Evolutionary conservation across 2,329 filamentous ascomycete genomes (phyloP).

Genomic region (Pseudocercospora pini-densiflorae): DNA sequence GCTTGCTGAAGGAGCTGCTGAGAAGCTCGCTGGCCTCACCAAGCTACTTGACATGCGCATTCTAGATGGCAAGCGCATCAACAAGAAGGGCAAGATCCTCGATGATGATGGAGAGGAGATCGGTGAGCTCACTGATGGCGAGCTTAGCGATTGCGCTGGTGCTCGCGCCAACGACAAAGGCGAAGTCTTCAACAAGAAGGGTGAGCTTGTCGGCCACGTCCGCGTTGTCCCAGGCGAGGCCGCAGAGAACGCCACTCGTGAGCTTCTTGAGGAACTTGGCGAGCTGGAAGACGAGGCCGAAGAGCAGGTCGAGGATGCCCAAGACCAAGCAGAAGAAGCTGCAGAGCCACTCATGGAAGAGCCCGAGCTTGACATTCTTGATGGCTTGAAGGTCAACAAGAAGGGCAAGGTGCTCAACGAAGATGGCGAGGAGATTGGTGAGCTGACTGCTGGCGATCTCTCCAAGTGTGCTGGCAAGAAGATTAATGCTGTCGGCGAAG

Average conservation of each 20-base stretch:
- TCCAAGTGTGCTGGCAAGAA: conserved; percentile 68
- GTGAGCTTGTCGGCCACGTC: conserved; percentile 56
- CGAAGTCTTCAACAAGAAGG: conserved; percentile 56
- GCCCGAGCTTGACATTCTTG: conserved; percentile 50
- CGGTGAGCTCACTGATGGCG: conserved; percentile 55
- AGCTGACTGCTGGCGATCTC: conserved; percentile 62
- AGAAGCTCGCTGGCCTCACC: conserved; percentile 49
- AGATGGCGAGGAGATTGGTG: conserved; percentile 58
- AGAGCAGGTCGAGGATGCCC: conserved; percentile 21
- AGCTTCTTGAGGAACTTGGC: conserved; percentile 52
- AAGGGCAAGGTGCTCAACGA: conserved; percentile 59
- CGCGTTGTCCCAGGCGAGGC: conserved; percentile 55
- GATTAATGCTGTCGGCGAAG: conserved; percentile 66
- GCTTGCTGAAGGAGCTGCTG: conserved; percentile 54
- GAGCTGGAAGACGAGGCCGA: conserved; percentile 47
- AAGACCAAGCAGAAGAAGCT: conserved; percentile 19
- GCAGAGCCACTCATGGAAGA: conserved; percentile 35
- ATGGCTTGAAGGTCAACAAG: conserved; percentile 64
- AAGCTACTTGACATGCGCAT: conserved; percentile 50
- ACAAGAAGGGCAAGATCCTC: conserved; percentile 61
- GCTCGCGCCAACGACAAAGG: conserved; percentile 57
- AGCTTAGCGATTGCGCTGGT: conserved; percentile 49
- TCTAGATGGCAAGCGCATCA: conserved; percentile 59
- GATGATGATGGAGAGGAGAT: conserved; percentile 57
- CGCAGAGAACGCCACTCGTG: conserved; percentile 55